Conservation (phyloP, 2,329 filamentous ascomycete species). For the Calonectria crousiana region DNA sequence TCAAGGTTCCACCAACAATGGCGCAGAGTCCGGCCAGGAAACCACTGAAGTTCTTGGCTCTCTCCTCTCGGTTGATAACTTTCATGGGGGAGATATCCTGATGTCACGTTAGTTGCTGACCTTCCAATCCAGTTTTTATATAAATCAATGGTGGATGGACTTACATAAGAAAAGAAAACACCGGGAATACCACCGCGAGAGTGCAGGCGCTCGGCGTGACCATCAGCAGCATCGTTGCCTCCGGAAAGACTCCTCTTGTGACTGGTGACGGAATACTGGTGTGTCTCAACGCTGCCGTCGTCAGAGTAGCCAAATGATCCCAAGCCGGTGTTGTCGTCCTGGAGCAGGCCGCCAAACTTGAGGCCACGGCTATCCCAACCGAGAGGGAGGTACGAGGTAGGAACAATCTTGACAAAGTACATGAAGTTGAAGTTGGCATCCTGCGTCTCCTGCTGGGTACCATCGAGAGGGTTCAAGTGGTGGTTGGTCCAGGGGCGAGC, state of each 20-base stretch:
- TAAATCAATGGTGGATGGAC: slow-evolving; percentile 50
- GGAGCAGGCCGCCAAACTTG: slow-evolving; percentile 46
- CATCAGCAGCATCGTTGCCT: slow-evolving; percentile 86
- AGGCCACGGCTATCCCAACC: slow-evolving; percentile 79
- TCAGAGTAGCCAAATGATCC: slow-evolving; percentile 64
- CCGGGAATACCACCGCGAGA: slow-evolving; percentile 93
- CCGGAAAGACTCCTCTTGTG: slow-evolving; percentile 91
- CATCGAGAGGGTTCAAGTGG: slow-evolving; percentile 92
- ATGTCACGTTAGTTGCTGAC: slow-evolving; percentile 30
- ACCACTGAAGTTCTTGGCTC: slow-evolving; percentile 88
- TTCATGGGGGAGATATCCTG: slow-evolving; percentile 99
- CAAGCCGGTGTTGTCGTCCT: slow-evolving; percentile 74
- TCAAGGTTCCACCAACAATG: slow-evolving; percentile 93
- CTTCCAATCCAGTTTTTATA: background rate
- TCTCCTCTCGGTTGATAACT: slow-evolving; percentile 95
- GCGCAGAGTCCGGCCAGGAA: slow-evolving; percentile 96
- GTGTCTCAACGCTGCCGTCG: slow-evolving; percentile 91
- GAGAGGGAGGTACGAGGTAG: slow-evolving; percentile 92
- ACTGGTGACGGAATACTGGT: slow-evolving; percentile 98
- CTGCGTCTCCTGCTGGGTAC: slow-evolving; percentile 78
- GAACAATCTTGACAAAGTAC: slow-evolving; percentile 99
- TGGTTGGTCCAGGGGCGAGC: slow-evolving; percentile 82
- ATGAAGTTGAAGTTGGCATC: slow-evolving; percentile 95
- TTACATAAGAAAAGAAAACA: slow-evolving; percentile 97
- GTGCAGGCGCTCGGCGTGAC: slow-evolving; percentile 92